These are phyloP conservation scores for Penicillium atrosanguineum DNA, from an alignment of 495 filamentous ascomycete genomes.

Conservation along the genomic window DNA sequence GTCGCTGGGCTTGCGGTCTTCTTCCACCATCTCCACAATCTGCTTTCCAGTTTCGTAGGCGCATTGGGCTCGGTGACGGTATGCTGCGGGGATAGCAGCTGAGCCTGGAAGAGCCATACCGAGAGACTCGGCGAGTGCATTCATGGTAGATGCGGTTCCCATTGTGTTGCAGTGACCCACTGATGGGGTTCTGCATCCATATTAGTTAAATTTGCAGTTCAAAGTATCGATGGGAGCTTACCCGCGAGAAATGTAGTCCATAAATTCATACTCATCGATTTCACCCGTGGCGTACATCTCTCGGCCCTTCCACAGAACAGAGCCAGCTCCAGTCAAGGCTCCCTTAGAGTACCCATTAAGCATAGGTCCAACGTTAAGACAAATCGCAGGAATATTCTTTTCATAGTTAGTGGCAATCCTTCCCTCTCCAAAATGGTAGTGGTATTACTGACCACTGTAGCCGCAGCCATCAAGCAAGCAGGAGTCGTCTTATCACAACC, in stretches of 20 bases:
- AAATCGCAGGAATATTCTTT: conserved; percentile 54
- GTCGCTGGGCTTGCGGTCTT: conserved; percentile 54
- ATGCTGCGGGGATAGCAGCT: conserved; percentile 53
- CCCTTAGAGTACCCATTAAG: conserved; percentile 49
- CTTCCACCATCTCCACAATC: conserved; percentile 54
- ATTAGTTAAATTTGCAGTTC: conserved; percentile 5
- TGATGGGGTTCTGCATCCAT: conserved; percentile 39
- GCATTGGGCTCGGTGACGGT: conserved; percentile 50
- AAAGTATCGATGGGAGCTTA: conserved; percentile 8
- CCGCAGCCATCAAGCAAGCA: conserved; percentile 55
- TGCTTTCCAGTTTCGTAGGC: conserved; percentile 52
- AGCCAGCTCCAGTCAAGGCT: conserved; percentile 44
- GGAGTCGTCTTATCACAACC: conserved; percentile 60
- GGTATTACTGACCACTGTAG: conserved; percentile 46
- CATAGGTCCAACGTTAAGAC: conserved; percentile 56
- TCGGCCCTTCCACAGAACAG: conserved; percentile 51
- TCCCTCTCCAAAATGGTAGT: too few relatives aligned
- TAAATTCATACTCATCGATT: conserved; percentile 45
- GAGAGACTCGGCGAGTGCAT: conserved; percentile 53
- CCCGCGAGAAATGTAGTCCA: conserved; percentile 50
- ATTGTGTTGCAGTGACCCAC: conserved; percentile 57
- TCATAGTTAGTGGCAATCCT: background rate
- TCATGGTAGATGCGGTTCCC: conserved; percentile 59
- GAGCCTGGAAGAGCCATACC: conserved; percentile 57
- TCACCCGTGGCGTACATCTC: conserved; percentile 53